Evolutionary conservation across 2,329 filamentous ascomycete genomes (phyloP).

Genomic region (Nigrograna mackinnonii): DNA sequence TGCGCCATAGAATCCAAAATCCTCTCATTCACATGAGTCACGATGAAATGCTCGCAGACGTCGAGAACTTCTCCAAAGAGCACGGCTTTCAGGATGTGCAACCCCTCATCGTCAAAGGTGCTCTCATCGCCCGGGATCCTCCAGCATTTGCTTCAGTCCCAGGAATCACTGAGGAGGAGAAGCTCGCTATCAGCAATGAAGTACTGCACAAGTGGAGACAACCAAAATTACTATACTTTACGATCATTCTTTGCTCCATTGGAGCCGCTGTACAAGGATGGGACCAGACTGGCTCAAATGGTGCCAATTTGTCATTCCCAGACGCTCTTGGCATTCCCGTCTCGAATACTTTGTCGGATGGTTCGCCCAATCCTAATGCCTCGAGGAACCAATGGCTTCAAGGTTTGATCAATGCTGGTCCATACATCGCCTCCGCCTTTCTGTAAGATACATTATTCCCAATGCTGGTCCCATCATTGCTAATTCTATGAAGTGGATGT

Average conservation of each 20-base stretch:
- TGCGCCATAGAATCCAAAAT: slow-evolving; percentile 17
- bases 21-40: slow-evolving; percentile 20
- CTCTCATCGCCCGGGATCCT: slow-evolving; percentile 49
- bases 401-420: slow-evolving; percentile 21
- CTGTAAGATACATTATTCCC: slow-evolving; percentile 4
- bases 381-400: slow-evolving; percentile 24
- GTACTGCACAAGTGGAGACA: slow-evolving; percentile 11
- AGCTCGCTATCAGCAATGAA: slow-evolving; percentile 18
- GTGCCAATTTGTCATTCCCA: slow-evolving; percentile 41
- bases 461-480: neutral
- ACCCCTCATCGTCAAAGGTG: slow-evolving; percentile 52
- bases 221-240: slow-evolving; percentile 9
- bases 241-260: slow-evolving; percentile 9
- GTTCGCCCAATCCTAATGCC: slow-evolving; percentile 11
- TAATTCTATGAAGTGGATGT: slow-evolving; percentile 14
- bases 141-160: slow-evolving; percentile 13
- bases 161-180: slow-evolving; percentile 21
- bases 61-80: slow-evolving; percentile 54
- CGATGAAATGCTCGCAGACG: slow-evolving; percentile 52
- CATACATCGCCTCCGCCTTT: slow-evolving; percentile 21
- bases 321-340: slow-evolving; percentile 53
- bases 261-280: slow-evolving; percentile 10
- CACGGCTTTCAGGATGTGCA: slow-evolving; percentile 51
- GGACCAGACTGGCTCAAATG: slow-evolving; percentile 9
- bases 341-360: neutral